Evolutionary conservation across 768 basidiomycete species (phyloP), one percentile per base, ranked within the genome.

Genomic region (Mycena alexandri): DNA sequence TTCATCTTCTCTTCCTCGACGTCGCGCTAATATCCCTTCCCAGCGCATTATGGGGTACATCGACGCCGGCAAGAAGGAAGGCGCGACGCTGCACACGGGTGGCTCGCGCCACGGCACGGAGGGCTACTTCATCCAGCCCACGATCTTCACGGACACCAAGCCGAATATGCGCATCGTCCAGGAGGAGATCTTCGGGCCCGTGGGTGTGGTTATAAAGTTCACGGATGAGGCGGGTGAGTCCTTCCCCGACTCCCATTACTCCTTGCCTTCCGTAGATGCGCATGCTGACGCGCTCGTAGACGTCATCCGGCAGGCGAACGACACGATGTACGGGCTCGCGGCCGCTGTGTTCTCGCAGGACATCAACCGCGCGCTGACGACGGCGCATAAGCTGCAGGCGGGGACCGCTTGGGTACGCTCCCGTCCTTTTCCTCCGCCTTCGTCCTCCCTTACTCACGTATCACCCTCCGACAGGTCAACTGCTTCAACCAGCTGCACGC

Each of bases 161-260:
- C 83, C 86, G 6, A 86, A 90, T 43, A 93, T 93, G 91, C 89
- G 86, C 77, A 93, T 94, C 63, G 90, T 91, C 14, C 76, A 76
- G 61, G 90, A 92, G 72, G 89, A 94, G 77, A 93, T 94, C 68
- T 94, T 94, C 70, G 93, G 93, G 4, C 93, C 93, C 7, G 91
- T 94, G 46, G 88, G 88, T 61, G 91, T 90, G 29, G 79, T 95
- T 43, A 85, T 90, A 81, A 90, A 89, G 75, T 92, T 93, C 80
- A 82, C 83, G 66, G 79, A 81, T 53, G 85, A 85, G 72, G 80
- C 79, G 33, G 76, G 76, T 75, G 56, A 34, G 66, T 61, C 53
- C 12, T 43, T 19, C 12, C 19, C 19, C n/a, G 4, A 33, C 21
- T 60, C 48, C 42, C 29, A 14, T 50, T 54, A 16, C 38, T 9